A percentile compares a stretch with the other conserved stretches of the same genome.
phyloP scores from a whole-genome alignment of 202 grass and related monocot species.

The Brachypodium distachyon region DNA sequence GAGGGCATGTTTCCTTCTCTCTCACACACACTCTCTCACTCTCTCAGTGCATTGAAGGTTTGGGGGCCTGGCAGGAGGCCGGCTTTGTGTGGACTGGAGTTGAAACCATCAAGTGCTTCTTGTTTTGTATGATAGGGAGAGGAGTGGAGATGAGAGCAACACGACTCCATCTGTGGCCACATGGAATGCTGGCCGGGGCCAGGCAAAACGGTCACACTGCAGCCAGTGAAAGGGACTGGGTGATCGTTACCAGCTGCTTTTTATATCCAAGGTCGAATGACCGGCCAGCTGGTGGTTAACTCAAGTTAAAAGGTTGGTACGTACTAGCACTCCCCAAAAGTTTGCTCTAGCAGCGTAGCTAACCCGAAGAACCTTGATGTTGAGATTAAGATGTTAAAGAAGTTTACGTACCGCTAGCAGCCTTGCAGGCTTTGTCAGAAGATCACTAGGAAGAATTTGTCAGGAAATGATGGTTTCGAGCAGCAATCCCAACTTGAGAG shows the following conservation, averaged over 20 bases:
- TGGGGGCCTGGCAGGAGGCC: conserved; percentile 16
- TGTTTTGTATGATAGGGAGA: conserved; percentile 29
- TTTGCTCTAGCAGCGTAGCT: not conserved
- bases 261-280: not conserved
- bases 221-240: not conserved
- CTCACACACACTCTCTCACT: not conserved
- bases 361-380: too few relatives aligned
- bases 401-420: too few relatives aligned
- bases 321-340: not conserved
- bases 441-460: too few relatives aligned
- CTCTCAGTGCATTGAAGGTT: not conserved
- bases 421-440: too few relatives aligned
- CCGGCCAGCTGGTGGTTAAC: conserved; percentile 12
- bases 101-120: conserved; percentile 35
- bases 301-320: not conserved
- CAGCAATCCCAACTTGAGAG: not conserved
- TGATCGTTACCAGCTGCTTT: not conserved
- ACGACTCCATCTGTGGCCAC: conserved; percentile 10
- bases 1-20: conserved; percentile 7
- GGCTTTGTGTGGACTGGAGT: conserved; percentile 41
- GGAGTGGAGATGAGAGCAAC: conserved; percentile 24
- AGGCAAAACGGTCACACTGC: conserved; percentile 21
- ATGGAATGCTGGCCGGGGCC: conserved; percentile 14
- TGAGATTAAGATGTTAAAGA: too few relatives aligned
- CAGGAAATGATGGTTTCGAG: not conserved